phyloP scores from a whole-genome alignment of 805 yeast species.

The Candida sphagnicola region DNA sequence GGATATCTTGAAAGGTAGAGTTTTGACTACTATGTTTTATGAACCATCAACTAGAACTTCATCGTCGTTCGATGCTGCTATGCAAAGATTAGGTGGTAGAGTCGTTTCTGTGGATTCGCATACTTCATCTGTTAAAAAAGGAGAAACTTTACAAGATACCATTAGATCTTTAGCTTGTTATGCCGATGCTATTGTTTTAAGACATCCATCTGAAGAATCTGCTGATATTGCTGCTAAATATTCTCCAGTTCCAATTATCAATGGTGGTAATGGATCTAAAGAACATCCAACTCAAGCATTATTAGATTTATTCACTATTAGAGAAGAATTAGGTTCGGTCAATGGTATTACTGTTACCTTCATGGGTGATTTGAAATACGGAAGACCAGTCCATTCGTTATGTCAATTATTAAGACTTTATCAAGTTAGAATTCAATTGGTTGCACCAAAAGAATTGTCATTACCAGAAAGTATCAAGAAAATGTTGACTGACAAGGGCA shows the following conservation, averaged over 20 bases:
- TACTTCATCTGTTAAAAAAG: constrained; percentile 94
- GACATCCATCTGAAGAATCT: constrained; percentile 92
- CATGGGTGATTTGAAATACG: constrained; percentile 98
- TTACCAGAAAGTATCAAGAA: constrained; percentile 73
- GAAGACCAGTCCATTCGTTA: constrained; percentile 97
- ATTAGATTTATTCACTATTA: constrained; percentile 93
- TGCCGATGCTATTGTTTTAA: constrained; percentile 93
- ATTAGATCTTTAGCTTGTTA: constrained; percentile 92
- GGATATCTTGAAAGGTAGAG: constrained; percentile 85
- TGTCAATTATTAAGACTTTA: constrained; percentile 87
- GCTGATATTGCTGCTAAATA: constrained; percentile 93
- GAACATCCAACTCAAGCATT: constrained; percentile 99
- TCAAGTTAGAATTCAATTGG: constrained; percentile 88
- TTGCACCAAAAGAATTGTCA: constrained; percentile 82
- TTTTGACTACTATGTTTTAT: constrained; percentile 91
- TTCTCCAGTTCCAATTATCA: constrained; percentile 94
- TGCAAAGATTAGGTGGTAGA: constrained; percentile 99
- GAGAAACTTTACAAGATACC: constrained; percentile 97
- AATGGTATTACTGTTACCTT: constrained; percentile 97
- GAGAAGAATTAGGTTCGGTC: constrained; percentile 98
- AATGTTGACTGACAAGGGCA: constrained; percentile 60
- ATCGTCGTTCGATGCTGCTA: constrained; percentile 96
- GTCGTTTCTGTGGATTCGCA: constrained; percentile 82
- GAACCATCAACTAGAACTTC: constrained; percentile 98
- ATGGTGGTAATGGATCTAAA: constrained; percentile 96